Base-by-base conservation (phyloP, 2,329 filamentous ascomycete species). In the Cylindrodendrum hubeiense region DNA sequence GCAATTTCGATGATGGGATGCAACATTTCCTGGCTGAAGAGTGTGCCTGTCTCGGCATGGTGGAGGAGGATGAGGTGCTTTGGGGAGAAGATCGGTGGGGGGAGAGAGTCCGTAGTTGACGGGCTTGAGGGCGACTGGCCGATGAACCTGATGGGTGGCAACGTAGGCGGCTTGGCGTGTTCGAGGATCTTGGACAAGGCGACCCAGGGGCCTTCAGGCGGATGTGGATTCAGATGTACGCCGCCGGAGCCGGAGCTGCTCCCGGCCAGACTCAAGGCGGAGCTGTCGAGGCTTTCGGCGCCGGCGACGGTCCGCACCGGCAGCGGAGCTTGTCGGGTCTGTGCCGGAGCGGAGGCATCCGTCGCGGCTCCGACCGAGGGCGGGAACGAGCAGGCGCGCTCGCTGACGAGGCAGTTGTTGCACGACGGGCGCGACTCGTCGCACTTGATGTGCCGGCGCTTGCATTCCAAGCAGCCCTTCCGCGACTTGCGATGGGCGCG, bases 401-500 rank as follows among this genome's bases (percentile, higher is more conserved):
- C 75, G 46, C 77, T 77, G 43, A 77, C 77, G 22, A 74, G 69
- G 68, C 81, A 83, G 63, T 82, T 80, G 41, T 74, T 75, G 64
- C 82, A 83, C 1, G 74, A 59, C 1, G 82, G 82, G 4, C 76
- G 76, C 8, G 66, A 75, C 71, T 83, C 80, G 60, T 84, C 82
- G 75, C 82, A 84, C 39, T 80, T 81, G 58, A 82, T 79, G 51
- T 82, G 80, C 2, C 80, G 75, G 15, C 78, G 67, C 72, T 82
- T 82, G 75, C 80, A 82, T 65, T 80, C 79, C 50, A 66, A 74
- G 68, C 80, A 82, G 33, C 80, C 79, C 49, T 78, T 80, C 21
- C 80, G 74, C 26, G 80, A 82, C 66, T 82, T 82, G 33, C 75
- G 75, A 70, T 81, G 79, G 8, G 78, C 73, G 30, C 79, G 77